These are phyloP conservation scores for Acephala macrosclerotiorum DNA, from an alignment of 2,329 filamentous ascomycete genomes.

Conservation along the genomic window DNA sequence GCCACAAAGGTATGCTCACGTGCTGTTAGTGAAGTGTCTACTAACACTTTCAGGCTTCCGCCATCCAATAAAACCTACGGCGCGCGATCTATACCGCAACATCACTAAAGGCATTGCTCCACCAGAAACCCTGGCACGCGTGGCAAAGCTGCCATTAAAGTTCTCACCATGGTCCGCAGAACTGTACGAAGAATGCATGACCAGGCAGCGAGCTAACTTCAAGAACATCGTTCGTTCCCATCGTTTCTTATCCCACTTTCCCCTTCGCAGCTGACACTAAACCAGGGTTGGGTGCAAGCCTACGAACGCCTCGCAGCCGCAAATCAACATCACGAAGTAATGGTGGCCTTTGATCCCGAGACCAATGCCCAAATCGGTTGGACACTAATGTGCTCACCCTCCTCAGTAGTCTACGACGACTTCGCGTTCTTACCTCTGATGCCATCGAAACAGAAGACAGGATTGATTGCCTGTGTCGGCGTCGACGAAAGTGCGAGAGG, in stretches of 20 bases:
- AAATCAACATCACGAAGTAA: slow-evolving; percentile 49
- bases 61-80: slow-evolving; percentile 30
- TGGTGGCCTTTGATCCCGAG: slow-evolving; percentile 49
- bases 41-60: slow-evolving; percentile 32
- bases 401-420: slow-evolving; percentile 42
- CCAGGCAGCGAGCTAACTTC: slow-evolving; percentile 48
- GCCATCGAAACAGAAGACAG: slow-evolving; percentile 48
- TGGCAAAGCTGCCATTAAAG: slow-evolving; percentile 45
- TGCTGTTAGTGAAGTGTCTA: slow-evolving; percentile 29
- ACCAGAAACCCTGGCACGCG: slow-evolving; percentile 46
- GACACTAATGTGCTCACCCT: slow-evolving; percentile 52
- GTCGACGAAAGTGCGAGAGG: slow-evolving; percentile 48
- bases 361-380: slow-evolving; percentile 50
- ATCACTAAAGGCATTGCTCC: slow-evolving; percentile 47
- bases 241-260: not conserved
- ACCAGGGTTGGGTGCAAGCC: slow-evolving; percentile 50
- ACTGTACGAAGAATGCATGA: slow-evolving; percentile 49
- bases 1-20: slow-evolving; percentile 48
- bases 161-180: slow-evolving; percentile 47
- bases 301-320: slow-evolving; percentile 47
- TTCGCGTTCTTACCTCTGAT: slow-evolving; percentile 51
- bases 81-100: slow-evolving; percentile 50
- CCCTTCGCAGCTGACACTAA: not conserved
- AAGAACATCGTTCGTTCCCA: slow-evolving; percentile 44
- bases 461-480: slow-evolving; percentile 53